Percentiles rank a stretch among this genome's conserved stretches.
Evolutionary conservation across 768 basidiomycete species (phyloP).

Genomic region (Megacollybia marginata): DNA sequence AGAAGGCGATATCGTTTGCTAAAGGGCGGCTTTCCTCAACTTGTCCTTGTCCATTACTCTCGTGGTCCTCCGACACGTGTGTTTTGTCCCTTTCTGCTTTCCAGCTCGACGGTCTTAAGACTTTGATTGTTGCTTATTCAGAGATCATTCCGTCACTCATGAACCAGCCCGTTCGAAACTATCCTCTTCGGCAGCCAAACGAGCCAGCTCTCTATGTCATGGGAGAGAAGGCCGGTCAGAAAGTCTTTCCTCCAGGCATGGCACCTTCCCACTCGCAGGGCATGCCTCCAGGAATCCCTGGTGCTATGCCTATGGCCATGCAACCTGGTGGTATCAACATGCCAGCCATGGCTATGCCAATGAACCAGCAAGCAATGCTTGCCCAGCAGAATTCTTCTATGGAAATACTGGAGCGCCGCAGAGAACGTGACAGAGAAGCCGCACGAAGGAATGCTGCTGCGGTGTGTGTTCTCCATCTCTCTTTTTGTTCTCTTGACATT

Average conservation of each 20-base stretch:
- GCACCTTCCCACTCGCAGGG: conserved; percentile 9
- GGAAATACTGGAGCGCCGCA: conserved; percentile 61
- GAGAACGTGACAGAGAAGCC: conserved; percentile 49
- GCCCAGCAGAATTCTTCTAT: conserved; percentile 67
- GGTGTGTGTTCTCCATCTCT: conserved; percentile 22
- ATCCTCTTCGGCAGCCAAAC: conserved; percentile 60
- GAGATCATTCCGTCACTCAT: conserved; percentile 52
- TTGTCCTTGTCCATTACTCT: conserved; percentile 73
- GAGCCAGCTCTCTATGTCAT: conserved; percentile 65
- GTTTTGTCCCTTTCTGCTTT: conserved; percentile 22
- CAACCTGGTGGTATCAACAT: conserved; percentile 20
- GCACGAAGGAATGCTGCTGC: conserved; percentile 29
- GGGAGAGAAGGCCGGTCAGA: conserved; percentile 70
- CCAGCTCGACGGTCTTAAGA: conserved; percentile 5
- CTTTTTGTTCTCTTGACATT: neutral
- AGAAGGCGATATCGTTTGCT: conserved; percentile 65
- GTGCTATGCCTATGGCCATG: conserved; percentile 11
- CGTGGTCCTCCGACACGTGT: conserved; percentile 56
- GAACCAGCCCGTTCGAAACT: conserved; percentile 58
- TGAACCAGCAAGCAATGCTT: conserved; percentile 56
- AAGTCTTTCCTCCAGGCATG: conserved; percentile 33
- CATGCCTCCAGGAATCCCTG: conserved; percentile 18
- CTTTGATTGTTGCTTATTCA: conserved; percentile 18
- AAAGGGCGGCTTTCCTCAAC: conserved; percentile 66
- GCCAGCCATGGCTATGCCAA: conserved; percentile 22